Evolutionary conservation across 1,284 basidiomycete species (phyloP), one percentile per base, ranked within the genome.

Genomic region (Tilletia setariae): DNA sequence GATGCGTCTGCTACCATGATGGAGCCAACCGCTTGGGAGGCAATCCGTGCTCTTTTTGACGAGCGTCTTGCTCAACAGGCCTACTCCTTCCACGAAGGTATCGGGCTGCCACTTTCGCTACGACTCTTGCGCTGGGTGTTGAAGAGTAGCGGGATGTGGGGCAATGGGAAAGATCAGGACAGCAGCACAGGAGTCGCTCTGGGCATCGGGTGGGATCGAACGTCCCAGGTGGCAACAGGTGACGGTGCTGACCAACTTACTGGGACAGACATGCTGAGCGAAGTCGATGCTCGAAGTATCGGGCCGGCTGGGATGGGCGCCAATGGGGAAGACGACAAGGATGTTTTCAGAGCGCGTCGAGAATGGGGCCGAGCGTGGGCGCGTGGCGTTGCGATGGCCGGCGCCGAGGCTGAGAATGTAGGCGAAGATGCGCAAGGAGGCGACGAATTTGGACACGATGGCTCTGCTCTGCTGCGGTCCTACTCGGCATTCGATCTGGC

Each of bases 11-110:
- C 56, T 16, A 61, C 56, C 28, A 61, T 61, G 56, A 61, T 61
- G 56, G 56, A 61, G 56, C 56, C 56, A 6, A 61, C 56, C 2
- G 56, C 56, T 1, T 61, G 56, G 56, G 56, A 61, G 56, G 56
- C 56, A 1, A 15, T 61, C 28, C 56, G 56, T 11, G 56, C 56
- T 13, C 28, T 61, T 4, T 61, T 61, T 16, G 56, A 61, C 28
- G 56, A 61, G 56, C 56, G 56, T 30, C 56, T 61, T 16, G 56
- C 56, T 1, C 56, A 30, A n/a, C 56, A 61, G 28, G 56, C 56
- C 0, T 61, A 61, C 28, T 61, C 56, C 2, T 61, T 61, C 56
- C 56, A 61, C 28, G 56, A 61, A 30, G 56, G 56, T 13, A 61
- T 61, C 15, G 56, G 56, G 2, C 56, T 61, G 16, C 56, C 56